These are phyloP conservation scores for Phanerochaete sordida DNA, from an alignment of 768 basidiomycete species.

Conservation along the genomic window DNA sequence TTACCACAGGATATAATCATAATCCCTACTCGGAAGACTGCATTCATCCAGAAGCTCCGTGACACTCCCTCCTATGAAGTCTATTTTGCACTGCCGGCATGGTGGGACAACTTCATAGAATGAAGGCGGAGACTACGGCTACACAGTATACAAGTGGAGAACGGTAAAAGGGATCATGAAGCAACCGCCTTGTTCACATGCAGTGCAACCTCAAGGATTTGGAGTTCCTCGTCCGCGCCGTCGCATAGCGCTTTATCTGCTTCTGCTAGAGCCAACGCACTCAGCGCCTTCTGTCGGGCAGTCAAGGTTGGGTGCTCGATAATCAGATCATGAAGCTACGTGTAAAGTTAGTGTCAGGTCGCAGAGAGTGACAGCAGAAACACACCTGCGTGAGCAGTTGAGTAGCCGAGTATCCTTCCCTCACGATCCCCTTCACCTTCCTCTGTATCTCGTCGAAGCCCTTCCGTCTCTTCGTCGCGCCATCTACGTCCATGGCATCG, in stretches of 20 bases:
- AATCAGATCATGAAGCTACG: conserved; percentile 86
- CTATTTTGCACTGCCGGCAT: too few species aligned
- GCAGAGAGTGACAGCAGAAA: conserved; percentile 25
- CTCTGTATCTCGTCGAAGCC: conserved; percentile 62
- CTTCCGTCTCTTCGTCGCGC: conserved; percentile 18
- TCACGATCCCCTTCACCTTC: conserved; percentile 72
- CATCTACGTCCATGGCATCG: conserved; percentile 49
- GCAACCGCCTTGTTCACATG: conserved; percentile 63
- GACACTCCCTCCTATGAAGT: too few species aligned
- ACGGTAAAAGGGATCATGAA: not conserved
- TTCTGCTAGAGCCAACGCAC: conserved; percentile 85
- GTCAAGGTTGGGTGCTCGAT: conserved; percentile 79
- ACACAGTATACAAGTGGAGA: not conserved
- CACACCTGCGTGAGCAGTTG: conserved; percentile 86
- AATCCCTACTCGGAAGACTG: not conserved
- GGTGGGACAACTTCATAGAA: too few species aligned
- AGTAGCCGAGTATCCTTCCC: conserved; percentile 90
- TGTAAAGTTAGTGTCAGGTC: conserved; percentile 8
- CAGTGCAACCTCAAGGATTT: conserved; percentile 87
- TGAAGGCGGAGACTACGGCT: not conserved
- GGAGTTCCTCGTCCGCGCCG: conserved; percentile 95
- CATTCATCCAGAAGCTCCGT: too few species aligned
- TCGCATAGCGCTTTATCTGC: conserved; percentile 96
- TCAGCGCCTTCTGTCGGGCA: conserved; percentile 74
- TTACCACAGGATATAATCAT: not conserved